phyloP scores from a whole-genome alignment of 768 basidiomycete species.

The Chalciporus piperatus region DNA sequence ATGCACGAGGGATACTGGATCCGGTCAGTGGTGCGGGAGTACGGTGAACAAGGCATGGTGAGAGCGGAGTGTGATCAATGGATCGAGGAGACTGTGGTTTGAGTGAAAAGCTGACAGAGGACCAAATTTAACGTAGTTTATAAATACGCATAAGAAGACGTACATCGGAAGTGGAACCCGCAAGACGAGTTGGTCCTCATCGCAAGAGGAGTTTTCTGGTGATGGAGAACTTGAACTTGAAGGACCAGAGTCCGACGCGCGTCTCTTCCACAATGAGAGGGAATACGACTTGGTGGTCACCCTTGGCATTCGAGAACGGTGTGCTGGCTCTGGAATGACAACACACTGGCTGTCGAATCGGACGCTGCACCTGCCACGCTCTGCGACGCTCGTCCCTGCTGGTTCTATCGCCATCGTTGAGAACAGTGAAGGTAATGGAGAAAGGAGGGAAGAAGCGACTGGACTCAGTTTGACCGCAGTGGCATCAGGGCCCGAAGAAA shows the following conservation, averaged over 20 bases:
- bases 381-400: slow-evolving; percentile 9
- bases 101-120: slow-evolving; percentile 39
- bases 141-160: slow-evolving; percentile 18
- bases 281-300: slow-evolving; percentile 65
- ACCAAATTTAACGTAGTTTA: neutral
- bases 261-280: slow-evolving; percentile 64
- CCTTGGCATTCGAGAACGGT: slow-evolving; percentile 43
- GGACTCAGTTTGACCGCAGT: no score
- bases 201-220: slow-evolving; percentile 17
- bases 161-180: slow-evolving; percentile 64
- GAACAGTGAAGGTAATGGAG: neutral
- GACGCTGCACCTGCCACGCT: slow-evolving; percentile 37
- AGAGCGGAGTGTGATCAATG: slow-evolving; percentile 35
- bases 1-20: neutral
- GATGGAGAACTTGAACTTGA: slow-evolving; percentile 19
- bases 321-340: slow-evolving; percentile 60
- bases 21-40: slow-evolving; percentile 21
- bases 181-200: slow-evolving; percentile 50
- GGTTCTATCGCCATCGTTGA: slow-evolving; percentile 14
- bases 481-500: no score
- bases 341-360: slow-evolving; percentile 74
- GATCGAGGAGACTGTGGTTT: slow-evolving; percentile 43
- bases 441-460: neutral
- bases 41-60: slow-evolving; percentile 57
- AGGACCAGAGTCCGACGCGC: slow-evolving; percentile 10